These are phyloP conservation scores for Cryptosporidium canis DNA, from an alignment of 169 alveolate species.

Conservation along the genomic window DNA sequence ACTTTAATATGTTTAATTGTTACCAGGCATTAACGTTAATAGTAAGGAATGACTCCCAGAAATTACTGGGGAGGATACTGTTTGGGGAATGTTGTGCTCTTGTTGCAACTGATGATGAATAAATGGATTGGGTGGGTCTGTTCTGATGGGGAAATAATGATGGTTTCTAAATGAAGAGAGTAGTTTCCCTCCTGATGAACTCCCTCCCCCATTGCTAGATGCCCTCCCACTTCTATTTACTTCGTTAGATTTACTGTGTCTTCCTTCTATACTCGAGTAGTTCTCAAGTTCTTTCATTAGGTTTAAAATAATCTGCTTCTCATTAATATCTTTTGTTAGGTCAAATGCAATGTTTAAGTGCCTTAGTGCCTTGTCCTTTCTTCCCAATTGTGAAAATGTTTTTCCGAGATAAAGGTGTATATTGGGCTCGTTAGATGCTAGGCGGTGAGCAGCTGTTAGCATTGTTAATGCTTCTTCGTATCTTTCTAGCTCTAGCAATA, in stretches of 20 bases:
- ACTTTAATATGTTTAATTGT: neutral
- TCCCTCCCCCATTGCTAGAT: neutral
- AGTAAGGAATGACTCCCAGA: conserved; percentile 47
- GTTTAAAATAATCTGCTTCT: conserved; percentile 51
- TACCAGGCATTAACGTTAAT: conserved; percentile 64
- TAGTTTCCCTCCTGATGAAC: conserved; percentile 27
- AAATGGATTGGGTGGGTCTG: conserved; percentile 68
- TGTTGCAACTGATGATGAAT: conserved; percentile 43
- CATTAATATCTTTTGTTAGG: conserved; percentile 74
- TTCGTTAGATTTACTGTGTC: conserved; percentile 1
- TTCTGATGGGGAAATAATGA: conserved; percentile 68
- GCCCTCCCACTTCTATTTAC: neutral
- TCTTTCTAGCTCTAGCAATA: conserved; percentile 78
- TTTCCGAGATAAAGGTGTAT: conserved; percentile 85
- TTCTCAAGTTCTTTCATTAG: conserved; percentile 61
- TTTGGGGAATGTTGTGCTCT: conserved; percentile 28
- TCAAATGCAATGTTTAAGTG: conserved; percentile 86
- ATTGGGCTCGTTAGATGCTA: conserved; percentile 85
- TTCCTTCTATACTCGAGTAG: conserved; percentile 6
- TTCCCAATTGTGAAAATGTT: conserved; percentile 80
- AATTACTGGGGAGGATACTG: conserved; percentile 5
- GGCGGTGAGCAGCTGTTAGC: conserved; percentile 79
- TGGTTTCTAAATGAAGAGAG: conserved; percentile 70
- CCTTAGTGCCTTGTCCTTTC: conserved; percentile 82
- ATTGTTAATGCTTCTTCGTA: conserved; percentile 84